Percentiles rank a stretch among this genome's conserved stretches.
These are phyloP conservation scores for Solanum appendiculatum DNA, from an alignment of 257 asterid genomes.

Conservation along the genomic window DNA sequence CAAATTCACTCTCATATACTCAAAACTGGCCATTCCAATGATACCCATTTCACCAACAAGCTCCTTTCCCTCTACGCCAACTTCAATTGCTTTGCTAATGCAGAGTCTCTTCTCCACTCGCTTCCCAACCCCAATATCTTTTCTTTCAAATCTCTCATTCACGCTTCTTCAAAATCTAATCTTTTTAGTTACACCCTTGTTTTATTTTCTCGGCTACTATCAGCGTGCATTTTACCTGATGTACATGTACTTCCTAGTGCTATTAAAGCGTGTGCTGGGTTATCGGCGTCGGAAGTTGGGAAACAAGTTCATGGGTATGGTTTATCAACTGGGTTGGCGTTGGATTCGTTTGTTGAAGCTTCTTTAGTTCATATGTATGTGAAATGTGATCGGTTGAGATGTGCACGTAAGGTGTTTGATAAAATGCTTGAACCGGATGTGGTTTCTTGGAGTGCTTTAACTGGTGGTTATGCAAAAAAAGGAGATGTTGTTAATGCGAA, in stretches of 20 bases:
- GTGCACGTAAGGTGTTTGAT: constrained; percentile 48
- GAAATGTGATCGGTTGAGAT: constrained; percentile 35
- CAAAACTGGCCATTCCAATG: constrained; percentile 36
- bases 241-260: constrained; percentile 56
- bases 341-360: constrained; percentile 59
- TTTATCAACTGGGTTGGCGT: constrained; percentile 40
- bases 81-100: constrained; percentile 31
- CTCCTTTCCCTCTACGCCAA: constrained; percentile 51
- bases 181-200: constrained; percentile 26
- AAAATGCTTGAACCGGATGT: constrained; percentile 49
- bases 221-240: constrained; percentile 38
- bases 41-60: constrained; percentile 32
- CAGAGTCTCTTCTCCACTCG: constrained; percentile 30
- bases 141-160: constrained; percentile 48
- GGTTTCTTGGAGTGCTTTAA: constrained; percentile 70
- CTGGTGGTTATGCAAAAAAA: constrained; percentile 69
- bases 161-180: constrained; percentile 48
- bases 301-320: constrained; percentile 72
- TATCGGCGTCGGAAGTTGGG: constrained; percentile 33
- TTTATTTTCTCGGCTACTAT: constrained; percentile 40
- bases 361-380: constrained; percentile 65
- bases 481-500: constrained; percentile 50
- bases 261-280: constrained; percentile 63
- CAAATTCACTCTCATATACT: constrained; percentile 55
- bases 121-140: constrained; percentile 29